These are phyloP conservation scores for Theileria equi DNA, from an alignment of 169 alveolate species.

Conservation along the genomic window DNA sequence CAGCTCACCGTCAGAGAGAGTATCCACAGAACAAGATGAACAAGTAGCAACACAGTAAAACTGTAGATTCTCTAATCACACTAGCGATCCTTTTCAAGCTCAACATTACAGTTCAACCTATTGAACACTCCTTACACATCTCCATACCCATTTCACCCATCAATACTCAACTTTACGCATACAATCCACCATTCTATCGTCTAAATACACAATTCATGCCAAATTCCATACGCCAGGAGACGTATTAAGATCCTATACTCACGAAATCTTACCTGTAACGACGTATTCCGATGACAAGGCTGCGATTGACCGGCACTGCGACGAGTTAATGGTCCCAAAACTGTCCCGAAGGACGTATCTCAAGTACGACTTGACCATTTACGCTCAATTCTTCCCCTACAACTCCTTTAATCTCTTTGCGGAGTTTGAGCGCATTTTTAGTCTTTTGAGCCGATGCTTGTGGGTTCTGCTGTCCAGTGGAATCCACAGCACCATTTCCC, in stretches of 20 bases:
- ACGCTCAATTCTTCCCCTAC: background rate
- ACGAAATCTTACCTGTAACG: conserved; percentile 23
- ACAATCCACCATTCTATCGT: background rate
- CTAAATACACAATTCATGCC: background rate
- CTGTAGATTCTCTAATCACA: too few relatives aligned
- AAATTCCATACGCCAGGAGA: background rate
- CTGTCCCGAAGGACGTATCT: conserved; percentile 45
- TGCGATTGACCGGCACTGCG: conserved; percentile 26
- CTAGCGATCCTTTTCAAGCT: background rate
- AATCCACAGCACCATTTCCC: background rate
- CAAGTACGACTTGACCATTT: conserved; percentile 62
- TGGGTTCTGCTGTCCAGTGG: background rate
- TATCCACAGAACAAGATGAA: too few relatives aligned
- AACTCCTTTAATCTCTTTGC: background rate
- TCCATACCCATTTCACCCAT: background rate
- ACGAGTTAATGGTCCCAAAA: conserved; percentile 52
- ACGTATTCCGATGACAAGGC: conserved; percentile 35
- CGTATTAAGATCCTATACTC: background rate
- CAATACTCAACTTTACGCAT: background rate
- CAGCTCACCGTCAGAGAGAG: too few relatives aligned
- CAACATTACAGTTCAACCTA: background rate
- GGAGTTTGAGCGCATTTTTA: background rate
- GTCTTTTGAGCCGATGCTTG: background rate
- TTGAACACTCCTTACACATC: background rate
- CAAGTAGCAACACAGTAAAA: too few relatives aligned